phyloP scores from a whole-genome alignment of 371 early-diverging fungal genomes.

The Gilbertella persicaria region DNA sequence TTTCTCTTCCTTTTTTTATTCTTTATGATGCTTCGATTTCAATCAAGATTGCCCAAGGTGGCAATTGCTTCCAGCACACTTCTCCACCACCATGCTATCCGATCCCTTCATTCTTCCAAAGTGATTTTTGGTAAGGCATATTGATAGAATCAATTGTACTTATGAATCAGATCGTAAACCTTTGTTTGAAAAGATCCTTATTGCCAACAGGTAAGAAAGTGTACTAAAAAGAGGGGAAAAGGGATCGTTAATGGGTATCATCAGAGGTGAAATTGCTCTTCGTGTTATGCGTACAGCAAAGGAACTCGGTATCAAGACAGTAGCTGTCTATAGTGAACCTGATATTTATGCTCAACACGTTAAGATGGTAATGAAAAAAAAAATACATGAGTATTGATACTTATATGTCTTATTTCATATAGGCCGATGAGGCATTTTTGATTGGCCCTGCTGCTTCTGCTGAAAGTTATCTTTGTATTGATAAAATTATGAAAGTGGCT shows the following conservation, averaged over 20 bases:
- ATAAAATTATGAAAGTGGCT: slow-evolving; percentile 85
- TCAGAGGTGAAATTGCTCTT: slow-evolving; percentile 87
- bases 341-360: slow-evolving; percentile 85
- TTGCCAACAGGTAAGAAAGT: slow-evolving; percentile 73
- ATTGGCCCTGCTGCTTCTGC: slow-evolving; percentile 88
- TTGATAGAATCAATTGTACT: neutral
- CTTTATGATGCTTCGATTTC: slow-evolving; percentile 12
- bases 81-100: slow-evolving; percentile 9
- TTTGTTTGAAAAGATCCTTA: slow-evolving; percentile 83
- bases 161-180: slow-evolving; percentile 58
- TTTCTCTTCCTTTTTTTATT: too few species aligned
- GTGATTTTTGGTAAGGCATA: slow-evolving; percentile 4
- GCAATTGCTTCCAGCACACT: slow-evolving; percentile 6
- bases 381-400: neutral
- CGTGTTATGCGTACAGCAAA: slow-evolving; percentile 87
- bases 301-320: slow-evolving; percentile 92
- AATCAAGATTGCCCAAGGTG: slow-evolving; percentile 7
- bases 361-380: slow-evolving; percentile 56
- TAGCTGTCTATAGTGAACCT: slow-evolving; percentile 94
- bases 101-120: slow-evolving; percentile 8
- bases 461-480: slow-evolving; percentile 85
- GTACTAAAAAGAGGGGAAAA: neutral
- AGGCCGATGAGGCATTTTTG: slow-evolving; percentile 93
- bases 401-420: slow-evolving; percentile 1
- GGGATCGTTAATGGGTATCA: too few species aligned